Evolutionary conservation across 306 rosid genomes (phyloP).

Genomic region (Gillenia trifoliata): DNA sequence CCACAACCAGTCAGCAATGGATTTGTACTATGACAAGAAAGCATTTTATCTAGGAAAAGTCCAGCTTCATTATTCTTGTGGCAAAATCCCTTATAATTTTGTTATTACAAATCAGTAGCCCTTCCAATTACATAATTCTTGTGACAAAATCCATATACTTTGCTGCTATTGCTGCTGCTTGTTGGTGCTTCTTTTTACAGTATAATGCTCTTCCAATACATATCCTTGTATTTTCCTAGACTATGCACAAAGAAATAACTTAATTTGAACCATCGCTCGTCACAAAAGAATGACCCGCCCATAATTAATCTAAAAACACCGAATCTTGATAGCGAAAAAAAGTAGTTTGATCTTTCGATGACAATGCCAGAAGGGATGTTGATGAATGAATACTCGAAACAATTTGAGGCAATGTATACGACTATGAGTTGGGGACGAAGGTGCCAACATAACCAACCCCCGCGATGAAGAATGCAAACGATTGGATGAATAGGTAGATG

Average conservation of each 20-base stretch:
- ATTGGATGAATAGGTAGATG: slow-evolving; percentile 78
- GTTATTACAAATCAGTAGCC: background rate
- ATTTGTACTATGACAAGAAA: too few species aligned
- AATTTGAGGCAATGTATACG: slow-evolving; percentile 2
- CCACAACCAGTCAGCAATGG: too few species aligned
- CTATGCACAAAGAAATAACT: background rate
- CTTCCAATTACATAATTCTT: background rate
- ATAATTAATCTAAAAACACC: background rate
- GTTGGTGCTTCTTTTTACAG: background rate
- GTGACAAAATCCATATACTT: background rate
- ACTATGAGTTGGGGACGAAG: slow-evolving; percentile 55
- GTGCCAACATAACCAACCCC: slow-evolving; percentile 87
- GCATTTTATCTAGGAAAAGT: too few species aligned
- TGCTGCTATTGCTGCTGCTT: background rate
- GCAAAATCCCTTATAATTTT: background rate
- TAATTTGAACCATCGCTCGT: background rate
- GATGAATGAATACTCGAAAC: background rate
- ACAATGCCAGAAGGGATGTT: slow-evolving; percentile 11
- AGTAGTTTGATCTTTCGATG: slow-evolving; percentile 16
- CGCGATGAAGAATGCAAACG: slow-evolving; percentile 78
- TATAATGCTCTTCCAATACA: background rate
- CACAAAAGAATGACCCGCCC: background rate
- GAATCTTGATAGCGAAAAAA: background rate
- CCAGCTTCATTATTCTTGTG: background rate
- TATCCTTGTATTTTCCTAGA: background rate